Conservation (phyloP, 2,329 filamentous ascomycete genomes). For the Neopestalotiopsis sp. region DNA sequence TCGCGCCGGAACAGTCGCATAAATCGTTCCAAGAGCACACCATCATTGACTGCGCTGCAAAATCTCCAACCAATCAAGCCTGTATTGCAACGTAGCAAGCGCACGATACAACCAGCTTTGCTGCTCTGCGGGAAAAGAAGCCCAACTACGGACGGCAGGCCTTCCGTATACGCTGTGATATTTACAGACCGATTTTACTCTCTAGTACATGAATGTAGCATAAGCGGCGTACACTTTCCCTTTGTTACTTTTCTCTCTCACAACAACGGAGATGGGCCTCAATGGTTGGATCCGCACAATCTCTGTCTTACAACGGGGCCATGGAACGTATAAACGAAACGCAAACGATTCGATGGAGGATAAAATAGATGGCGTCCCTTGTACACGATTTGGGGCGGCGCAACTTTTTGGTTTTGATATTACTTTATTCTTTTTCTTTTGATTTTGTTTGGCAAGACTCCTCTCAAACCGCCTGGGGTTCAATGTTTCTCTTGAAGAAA, state of each 20-base stretch:
- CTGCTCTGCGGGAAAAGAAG: not conserved
- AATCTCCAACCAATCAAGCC: not conserved
- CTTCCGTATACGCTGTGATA: conserved; percentile 2
- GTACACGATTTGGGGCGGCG: conserved; percentile 26
- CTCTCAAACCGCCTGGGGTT: not conserved
- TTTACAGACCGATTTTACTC: not conserved
- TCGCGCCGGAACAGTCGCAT: conserved; percentile 35
- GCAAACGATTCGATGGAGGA: conserved; percentile 1
- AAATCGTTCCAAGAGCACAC: conserved; percentile 30
- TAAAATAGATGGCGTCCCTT: conserved; percentile 26
- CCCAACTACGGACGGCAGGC: conserved; percentile 8
- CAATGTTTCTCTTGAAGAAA: not conserved
- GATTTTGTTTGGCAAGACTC: conserved; percentile 5
- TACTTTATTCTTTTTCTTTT: not conserved
- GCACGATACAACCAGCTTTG: not conserved
- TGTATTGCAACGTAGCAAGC: not conserved
- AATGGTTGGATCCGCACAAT: not conserved
- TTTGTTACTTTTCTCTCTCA: conserved; percentile 11
- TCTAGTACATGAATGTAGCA: conserved; percentile 30
- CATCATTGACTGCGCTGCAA: not conserved
- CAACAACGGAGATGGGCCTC: not conserved
- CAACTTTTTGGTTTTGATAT: conserved; percentile 12
- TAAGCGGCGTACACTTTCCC: conserved; percentile 33
- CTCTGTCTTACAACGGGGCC: conserved; percentile 1
- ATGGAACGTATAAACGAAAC: not conserved